phyloP scores from a whole-genome alignment of 805 yeast species.

The Naumovozyma castellii region DNA sequence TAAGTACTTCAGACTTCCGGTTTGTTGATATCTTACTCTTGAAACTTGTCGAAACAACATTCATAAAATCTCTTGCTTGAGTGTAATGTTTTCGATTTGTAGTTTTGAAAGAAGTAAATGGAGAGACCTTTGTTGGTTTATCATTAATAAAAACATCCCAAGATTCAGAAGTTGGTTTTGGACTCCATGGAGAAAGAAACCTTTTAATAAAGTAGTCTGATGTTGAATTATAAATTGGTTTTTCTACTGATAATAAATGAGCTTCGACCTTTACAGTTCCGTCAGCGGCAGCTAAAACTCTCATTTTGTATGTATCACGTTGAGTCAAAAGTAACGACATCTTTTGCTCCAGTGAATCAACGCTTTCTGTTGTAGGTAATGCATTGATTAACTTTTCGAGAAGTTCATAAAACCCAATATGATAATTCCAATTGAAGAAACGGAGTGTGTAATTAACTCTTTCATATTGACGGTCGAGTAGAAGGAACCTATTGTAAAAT shows the following conservation, averaged over 20 bases:
- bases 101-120: constrained; percentile 83
- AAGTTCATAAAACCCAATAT: constrained; percentile 36
- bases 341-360: constrained; percentile 6
- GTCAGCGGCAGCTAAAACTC: constrained; percentile 34
- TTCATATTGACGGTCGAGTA: constrained; percentile 54
- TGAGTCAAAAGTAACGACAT: not conserved
- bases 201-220: constrained; percentile 17
- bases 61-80: constrained; percentile 45
- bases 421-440: constrained; percentile 44
- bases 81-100: constrained; percentile 59
- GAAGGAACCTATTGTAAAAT: constrained; percentile 39
- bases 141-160: constrained; percentile 62
- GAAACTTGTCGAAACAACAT: constrained; percentile 24
- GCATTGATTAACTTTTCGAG: constrained; percentile 34
- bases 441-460: constrained; percentile 46
- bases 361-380: constrained; percentile 14
- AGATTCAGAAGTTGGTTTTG: constrained; percentile 15
- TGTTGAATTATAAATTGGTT: constrained; percentile 2
- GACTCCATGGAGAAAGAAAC: constrained; percentile 20
- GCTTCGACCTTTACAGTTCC: constrained; percentile 34
- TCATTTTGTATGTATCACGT: constrained; percentile 34
- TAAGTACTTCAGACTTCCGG: constrained; percentile 51
- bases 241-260: constrained; percentile 18
- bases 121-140: constrained; percentile 45
- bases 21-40: constrained; percentile 28